phyloP scores from a whole-genome alignment of 1,139 yeast species.

The Saccharomyces pastorianus region DNA sequence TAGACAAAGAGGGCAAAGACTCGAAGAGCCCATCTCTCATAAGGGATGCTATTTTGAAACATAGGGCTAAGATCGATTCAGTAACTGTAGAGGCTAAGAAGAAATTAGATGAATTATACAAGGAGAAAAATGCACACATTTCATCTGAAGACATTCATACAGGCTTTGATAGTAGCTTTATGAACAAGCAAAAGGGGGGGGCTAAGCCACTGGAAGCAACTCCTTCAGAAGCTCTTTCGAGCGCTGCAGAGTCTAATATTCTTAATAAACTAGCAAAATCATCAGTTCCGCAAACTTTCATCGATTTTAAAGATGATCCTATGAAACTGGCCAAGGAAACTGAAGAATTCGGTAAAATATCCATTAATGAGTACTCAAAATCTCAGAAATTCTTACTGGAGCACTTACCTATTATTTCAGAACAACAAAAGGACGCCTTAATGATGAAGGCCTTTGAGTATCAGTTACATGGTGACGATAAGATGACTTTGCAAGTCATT shows the following conservation, averaged over 20 bases:
- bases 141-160: slow-evolving; percentile 87
- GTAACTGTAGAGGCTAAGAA: slow-evolving; percentile 53
- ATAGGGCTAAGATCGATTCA: slow-evolving; percentile 59
- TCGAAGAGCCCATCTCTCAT: slow-evolving; percentile 39
- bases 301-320: slow-evolving; percentile 33
- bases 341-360: slow-evolving; percentile 51
- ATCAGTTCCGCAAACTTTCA: slow-evolving; percentile 18
- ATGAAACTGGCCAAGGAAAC: slow-evolving; percentile 57
- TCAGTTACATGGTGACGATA: slow-evolving; percentile 55
- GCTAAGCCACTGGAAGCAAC: slow-evolving; percentile 10
- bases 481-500: slow-evolving; percentile 52
- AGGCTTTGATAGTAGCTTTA: slow-evolving; percentile 83
- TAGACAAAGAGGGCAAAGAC: slow-evolving; percentile 42
- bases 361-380: slow-evolving; percentile 39
- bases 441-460: slow-evolving; percentile 88
- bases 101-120: slow-evolving; percentile 55
- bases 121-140: slow-evolving; percentile 67
- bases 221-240: slow-evolving; percentile 4
- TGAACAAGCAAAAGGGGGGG: slow-evolving; percentile 47
- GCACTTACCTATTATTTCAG: slow-evolving; percentile 66
- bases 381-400: slow-evolving; percentile 45
- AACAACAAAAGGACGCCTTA: slow-evolving; percentile 84
- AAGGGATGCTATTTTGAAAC: slow-evolving; percentile 43
- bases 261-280: background rate
- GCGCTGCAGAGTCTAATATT: background rate